Conservation (phyloP, 306 rosid genomes). For the Quercus glauca region DNA sequence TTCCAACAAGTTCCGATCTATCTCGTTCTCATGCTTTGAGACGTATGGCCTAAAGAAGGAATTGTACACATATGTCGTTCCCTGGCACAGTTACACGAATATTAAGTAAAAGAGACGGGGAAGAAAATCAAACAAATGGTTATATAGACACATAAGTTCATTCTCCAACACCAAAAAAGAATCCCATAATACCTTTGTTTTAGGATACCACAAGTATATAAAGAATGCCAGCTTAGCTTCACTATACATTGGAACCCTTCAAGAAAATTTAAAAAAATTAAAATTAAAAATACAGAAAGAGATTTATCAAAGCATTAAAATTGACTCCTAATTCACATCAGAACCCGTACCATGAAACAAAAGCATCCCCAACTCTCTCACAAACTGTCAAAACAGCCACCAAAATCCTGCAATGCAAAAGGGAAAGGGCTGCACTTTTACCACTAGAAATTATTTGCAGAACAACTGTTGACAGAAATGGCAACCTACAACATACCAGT, state of each 20-base stretch:
- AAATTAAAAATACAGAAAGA: background rate
- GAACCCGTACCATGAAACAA: conserved; percentile 72
- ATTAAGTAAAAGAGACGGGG: background rate
- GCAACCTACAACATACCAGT: conserved; percentile 49
- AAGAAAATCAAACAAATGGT: conserved; percentile 5
- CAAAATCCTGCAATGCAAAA: conserved; percentile 66
- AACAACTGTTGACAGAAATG: background rate
- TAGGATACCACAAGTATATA: conserved; percentile 89
- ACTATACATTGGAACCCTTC: conserved; percentile 96
- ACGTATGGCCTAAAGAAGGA: conserved; percentile 87
- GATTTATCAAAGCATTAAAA: background rate
- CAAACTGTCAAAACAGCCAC: conserved; percentile 83
- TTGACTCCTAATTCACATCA: conserved; percentile 17
- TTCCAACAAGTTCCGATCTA: conserved; percentile 78
- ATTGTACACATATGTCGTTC: conserved; percentile 77
- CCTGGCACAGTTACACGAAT: conserved; percentile 41
- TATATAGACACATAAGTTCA: conserved; percentile 16
- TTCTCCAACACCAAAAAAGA: conserved; percentile 1
- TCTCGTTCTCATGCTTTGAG: conserved; percentile 73
- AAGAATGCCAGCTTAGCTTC: conserved; percentile 91
- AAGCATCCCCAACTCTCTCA: conserved; percentile 77
- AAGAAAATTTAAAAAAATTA: conserved; percentile 1
- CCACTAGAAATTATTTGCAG: background rate
- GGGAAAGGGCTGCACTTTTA: conserved; percentile 1
- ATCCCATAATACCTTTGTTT: conserved; percentile 68